Base-by-base conservation (phyloP, 23 red algal genomes). In the Agarophyton chilense region DNA sequence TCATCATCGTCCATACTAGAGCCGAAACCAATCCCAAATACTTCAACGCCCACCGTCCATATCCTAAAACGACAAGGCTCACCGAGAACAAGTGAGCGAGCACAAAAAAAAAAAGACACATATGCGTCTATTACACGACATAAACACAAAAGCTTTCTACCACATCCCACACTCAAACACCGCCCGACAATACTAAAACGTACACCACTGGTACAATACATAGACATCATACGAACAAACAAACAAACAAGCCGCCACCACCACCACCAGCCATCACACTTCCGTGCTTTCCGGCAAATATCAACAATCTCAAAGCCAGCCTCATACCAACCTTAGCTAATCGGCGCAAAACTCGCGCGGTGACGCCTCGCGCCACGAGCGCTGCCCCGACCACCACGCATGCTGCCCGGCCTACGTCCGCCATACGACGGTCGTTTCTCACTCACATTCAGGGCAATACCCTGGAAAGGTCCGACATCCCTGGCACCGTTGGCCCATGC, bases 401-500 rank as follows among this genome's bases (percentile, higher is more conserved):
- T 77, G 40, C 52, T 77, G n/a, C 84, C 84, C 14, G 84, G 65
- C 21, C 84, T 67, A 36, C 84, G 65, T 21, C 65, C 65, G 21
- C 36, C 58, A 31, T 88, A 58, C 13, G 60, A 13, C 68, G 72
- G 38, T 38, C 87, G 72, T 61, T 91, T 91, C 57, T 91, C 87
- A 25, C 54, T 65, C 34, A 91, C 87, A 64, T 68, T n/a, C 22
- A 91, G 54, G 17, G 53, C 72, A 21, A 79, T 72, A 40, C 87
- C 87, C 33, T 54, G 47, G 51, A 91, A 91, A 11, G 62, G 42
- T 39, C 87, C 87, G 9, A 62, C 73, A 18, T 79, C 39, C 34
- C 73, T 64, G 16, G 87, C 26, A 0, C 87, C 87, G 42, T 91
- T 71, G 31, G 87, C 72, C 87, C 87, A 91, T 1, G 60, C 87